phyloP scores from a whole-genome alignment of 2,329 filamentous ascomycete species.

The Neoscytalidium dimidiatum region DNA sequence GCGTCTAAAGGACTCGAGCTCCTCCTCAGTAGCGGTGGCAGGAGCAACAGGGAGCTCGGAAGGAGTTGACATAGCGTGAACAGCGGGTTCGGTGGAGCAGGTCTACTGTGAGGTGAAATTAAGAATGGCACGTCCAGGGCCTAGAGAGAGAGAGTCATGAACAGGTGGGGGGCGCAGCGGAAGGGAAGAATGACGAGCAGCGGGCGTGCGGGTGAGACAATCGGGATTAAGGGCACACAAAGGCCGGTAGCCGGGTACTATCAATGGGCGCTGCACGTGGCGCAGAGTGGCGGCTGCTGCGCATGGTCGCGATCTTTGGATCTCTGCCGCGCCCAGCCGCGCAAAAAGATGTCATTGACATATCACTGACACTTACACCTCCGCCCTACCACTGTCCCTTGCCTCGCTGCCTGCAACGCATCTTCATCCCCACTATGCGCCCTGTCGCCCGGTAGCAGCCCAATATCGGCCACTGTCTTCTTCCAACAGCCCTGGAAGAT shows the following conservation, averaged over 20 bases:
- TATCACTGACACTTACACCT: conserved; percentile 4
- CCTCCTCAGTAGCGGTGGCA: conserved; percentile 50
- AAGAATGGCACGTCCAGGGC: background rate
- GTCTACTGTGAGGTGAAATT: background rate
- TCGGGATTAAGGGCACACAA: conserved; percentile 4
- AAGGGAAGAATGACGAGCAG: conserved; percentile 1
- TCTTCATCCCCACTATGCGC: conserved; percentile 1
- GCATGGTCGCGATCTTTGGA: conserved; percentile 27
- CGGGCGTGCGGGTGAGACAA: background rate
- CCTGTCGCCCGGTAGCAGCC: conserved; percentile 2
- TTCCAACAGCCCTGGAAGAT: conserved; percentile 8
- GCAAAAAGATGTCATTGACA: conserved; percentile 19
- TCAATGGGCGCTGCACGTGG: background rate
- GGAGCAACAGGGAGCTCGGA: background rate
- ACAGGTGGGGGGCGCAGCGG: background rate
- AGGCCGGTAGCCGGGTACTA: background rate
- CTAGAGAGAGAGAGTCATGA: background rate
- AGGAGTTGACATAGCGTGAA: background rate
- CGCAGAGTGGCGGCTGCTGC: conserved; percentile 24
- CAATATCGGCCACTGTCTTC: background rate
- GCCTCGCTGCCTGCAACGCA: background rate
- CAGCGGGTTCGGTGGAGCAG: background rate
- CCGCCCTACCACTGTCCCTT: background rate
- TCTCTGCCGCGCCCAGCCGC: background rate
- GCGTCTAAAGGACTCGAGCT: conserved; percentile 82